Evolutionary conservation across 257 asterid genomes (phyloP), one percentile per base, ranked within the genome.

Genomic region (Solanum paucissectum): DNA sequence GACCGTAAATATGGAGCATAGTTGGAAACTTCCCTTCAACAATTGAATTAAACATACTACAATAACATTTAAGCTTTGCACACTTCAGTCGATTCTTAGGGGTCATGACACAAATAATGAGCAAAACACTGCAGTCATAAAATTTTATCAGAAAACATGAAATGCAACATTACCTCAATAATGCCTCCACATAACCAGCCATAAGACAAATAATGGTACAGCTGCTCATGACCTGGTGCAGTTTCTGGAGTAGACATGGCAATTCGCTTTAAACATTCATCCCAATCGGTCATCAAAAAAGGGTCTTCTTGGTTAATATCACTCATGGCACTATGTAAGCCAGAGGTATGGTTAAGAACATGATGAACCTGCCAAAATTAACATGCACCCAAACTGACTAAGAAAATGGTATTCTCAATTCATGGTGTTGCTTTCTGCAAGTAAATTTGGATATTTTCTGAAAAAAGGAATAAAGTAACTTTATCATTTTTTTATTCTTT

Each of bases 141-240:
- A 49, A 9, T 82, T 82, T 82, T 64, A 52, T 86, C 52, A 86
- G 71, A 58, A 87, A 75, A 86, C 18, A 69, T 20, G 88, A 86
- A 87, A 60, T 42, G 84, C 52, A 37, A 33, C 40, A 79, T 66
- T 95, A 95, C 99, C 99, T 97, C 99, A 66, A 97, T 95, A 91
- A 97, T 95, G 72, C 99, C 99, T 36, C 99, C 99, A 91, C 98
- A 95, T 87, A 97, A 91, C 97, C 97, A 97, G 91, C 99, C 99
- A 92, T 91, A 97, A 55, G 99, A 97, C 83, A 97, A 88, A 88
- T 94, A 95, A 89, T 97, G 99, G 92, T 97, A 97, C 81, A 90
- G 83, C 88, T 95, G 99, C 90, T 90, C 87, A 77, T 81, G 79
- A 87, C 98, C 98, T 87, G 99, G 98, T 89, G 94, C 96, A 90